phyloP scores from a whole-genome alignment of 768 basidiomycete genomes.

The Podaxis mareebaensis region DNA sequence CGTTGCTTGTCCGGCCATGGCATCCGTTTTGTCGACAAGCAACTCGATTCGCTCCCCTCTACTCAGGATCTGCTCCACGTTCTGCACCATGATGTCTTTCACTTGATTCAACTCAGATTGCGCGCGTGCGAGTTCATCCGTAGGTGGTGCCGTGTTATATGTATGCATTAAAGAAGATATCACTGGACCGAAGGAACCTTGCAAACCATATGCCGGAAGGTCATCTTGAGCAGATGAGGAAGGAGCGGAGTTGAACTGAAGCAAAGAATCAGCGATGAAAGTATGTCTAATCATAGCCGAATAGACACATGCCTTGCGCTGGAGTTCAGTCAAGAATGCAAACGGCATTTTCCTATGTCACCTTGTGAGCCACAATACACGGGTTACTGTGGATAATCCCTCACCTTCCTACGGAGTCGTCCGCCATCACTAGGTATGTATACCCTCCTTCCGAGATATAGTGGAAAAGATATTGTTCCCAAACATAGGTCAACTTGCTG shows the following conservation, averaged over 20 bases:
- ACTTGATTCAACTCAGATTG: constrained; percentile 88
- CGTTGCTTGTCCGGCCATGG: constrained; percentile 90
- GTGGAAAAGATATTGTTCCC: constrained; percentile 94
- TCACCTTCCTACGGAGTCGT: constrained; percentile 88
- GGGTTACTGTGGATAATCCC: constrained; percentile 22
- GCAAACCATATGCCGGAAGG: constrained; percentile 62
- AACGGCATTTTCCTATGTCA: constrained; percentile 82
- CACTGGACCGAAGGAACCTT: constrained; percentile 69
- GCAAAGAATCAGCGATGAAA: not conserved
- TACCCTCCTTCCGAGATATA: constrained; percentile 89
- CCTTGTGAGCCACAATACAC: constrained; percentile 6
- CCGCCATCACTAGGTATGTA: constrained; percentile 91
- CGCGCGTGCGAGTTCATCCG: constrained; percentile 87
- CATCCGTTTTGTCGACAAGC: constrained; percentile 96
- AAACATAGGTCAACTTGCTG: constrained; percentile 83
- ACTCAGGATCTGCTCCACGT: constrained; percentile 93
- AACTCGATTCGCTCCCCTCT: constrained; percentile 95
- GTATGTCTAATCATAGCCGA: constrained; percentile 7
- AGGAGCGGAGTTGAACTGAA: constrained; percentile 61
- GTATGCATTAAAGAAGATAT: constrained; percentile 79
- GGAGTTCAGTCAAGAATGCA: constrained; percentile 86
- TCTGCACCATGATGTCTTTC: constrained; percentile 98
- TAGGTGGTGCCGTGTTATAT: constrained; percentile 86
- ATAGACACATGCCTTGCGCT: constrained; percentile 58
- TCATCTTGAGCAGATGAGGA: constrained; percentile 61